A percentile compares a stretch with the other conserved stretches of the same genome.
These are phyloP conservation scores for Chaetomiaceae sp. DNA, from an alignment of 2,329 filamentous ascomycete genomes.

Conservation along the genomic window DNA sequence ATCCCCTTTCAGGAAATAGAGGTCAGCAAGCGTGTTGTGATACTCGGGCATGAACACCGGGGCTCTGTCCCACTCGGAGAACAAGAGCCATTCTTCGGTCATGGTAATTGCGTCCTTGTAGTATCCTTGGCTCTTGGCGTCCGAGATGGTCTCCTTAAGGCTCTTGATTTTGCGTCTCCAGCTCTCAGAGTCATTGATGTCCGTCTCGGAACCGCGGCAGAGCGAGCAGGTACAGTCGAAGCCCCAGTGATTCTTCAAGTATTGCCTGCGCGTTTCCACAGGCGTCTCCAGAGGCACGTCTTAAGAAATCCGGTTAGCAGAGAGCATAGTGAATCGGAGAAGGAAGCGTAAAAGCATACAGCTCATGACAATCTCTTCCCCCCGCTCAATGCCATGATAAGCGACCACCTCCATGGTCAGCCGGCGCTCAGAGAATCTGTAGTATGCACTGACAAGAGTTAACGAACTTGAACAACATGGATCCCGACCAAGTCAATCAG, in stretches of 20 bases:
- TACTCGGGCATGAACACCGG: constrained; percentile 22
- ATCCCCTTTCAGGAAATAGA: constrained; percentile 22
- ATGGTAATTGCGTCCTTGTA: constrained; percentile 27
- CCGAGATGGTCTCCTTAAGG: constrained; percentile 17
- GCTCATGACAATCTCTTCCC: constrained; percentile 31
- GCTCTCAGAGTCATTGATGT: constrained; percentile 27
- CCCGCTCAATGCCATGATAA: constrained; percentile 26
- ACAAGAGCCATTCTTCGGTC: constrained; percentile 21
- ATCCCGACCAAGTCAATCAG: too few species aligned
- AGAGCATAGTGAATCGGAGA: neutral
- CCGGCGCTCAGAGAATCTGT: constrained; percentile 22
- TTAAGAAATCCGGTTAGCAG: neutral
- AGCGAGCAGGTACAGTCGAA: constrained; percentile 27
- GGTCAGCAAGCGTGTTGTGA: constrained; percentile 22
- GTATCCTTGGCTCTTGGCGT: constrained; percentile 21
- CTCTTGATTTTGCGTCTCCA: constrained; percentile 20
- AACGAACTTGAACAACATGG: neutral
- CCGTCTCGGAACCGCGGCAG: constrained; percentile 18
- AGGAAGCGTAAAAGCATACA: constrained; percentile 21
- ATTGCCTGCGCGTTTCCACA: constrained; percentile 15
- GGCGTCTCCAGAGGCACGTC: constrained; percentile 25
- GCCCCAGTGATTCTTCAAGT: constrained; percentile 24
- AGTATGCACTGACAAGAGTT: constrained; percentile 20
- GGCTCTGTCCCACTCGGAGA: constrained; percentile 22
- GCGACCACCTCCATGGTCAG: constrained; percentile 29